These are phyloP conservation scores for Plasmodium knowlesi DNA, from an alignment of 169 alveolate species.

Conservation along the genomic window DNA sequence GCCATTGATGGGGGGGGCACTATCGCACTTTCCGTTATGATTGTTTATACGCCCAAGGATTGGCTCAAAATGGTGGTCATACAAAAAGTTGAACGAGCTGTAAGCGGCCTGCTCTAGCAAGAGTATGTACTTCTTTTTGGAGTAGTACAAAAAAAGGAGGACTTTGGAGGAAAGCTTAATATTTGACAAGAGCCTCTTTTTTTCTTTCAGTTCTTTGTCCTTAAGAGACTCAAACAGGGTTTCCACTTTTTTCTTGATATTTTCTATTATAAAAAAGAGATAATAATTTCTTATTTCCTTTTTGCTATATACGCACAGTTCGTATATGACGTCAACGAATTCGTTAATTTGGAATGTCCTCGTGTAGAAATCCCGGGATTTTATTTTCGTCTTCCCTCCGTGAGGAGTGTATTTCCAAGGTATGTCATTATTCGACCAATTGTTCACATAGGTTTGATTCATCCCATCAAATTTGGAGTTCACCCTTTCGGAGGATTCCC, in stretches of 20 bases:
- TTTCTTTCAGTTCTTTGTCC: constrained; percentile 5
- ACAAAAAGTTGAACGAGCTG: constrained; percentile 24
- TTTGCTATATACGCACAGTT: constrained; percentile 64
- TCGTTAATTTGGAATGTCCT: constrained; percentile 24
- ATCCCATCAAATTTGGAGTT: neutral
- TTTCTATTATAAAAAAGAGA: constrained; percentile 31
- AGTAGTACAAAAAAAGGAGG: constrained; percentile 16
- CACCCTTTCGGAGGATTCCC: neutral
- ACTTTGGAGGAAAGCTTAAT: constrained; percentile 31
- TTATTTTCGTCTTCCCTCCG: neutral
- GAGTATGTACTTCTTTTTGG: constrained; percentile 54
- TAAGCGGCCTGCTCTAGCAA: constrained; percentile 25
- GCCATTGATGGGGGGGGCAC: too few species aligned
- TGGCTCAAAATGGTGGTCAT: constrained; percentile 33
- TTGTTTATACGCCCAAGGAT: neutral
- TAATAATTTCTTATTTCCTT: constrained; percentile 64
- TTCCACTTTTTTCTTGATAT: constrained; percentile 24
- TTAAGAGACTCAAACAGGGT: constrained; percentile 4
- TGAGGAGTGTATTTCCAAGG: neutral
- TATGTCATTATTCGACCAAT: neutral
- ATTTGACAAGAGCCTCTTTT: constrained; percentile 15
- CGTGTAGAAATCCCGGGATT: neutral
- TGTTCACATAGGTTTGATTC: neutral
- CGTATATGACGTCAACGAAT: constrained; percentile 62
- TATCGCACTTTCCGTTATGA: neutral